Percentiles rank a stretch among this genome's conserved stretches.
These are phyloP conservation scores for Syzygium jambos DNA, from an alignment of 345 rosid genomes.

Conservation along the genomic window DNA sequence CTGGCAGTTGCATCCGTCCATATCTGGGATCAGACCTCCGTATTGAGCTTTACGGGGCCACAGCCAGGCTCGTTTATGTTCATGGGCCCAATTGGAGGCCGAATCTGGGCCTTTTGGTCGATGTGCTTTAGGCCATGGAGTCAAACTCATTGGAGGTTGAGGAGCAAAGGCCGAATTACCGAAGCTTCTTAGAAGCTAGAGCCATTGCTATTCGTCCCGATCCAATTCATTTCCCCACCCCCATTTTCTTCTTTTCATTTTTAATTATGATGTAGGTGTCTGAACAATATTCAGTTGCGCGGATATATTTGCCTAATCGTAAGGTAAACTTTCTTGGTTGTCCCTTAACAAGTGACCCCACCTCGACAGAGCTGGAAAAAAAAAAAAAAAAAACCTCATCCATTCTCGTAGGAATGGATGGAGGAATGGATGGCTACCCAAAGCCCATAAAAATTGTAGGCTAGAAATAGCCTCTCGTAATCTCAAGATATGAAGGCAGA, in stretches of 20 bases:
- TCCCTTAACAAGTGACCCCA: not conserved
- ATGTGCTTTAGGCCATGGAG: too few relatives aligned
- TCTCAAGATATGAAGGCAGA: not conserved
- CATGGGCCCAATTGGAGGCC: too few relatives aligned
- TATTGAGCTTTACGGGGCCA: too few relatives aligned
- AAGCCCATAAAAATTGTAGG: not conserved
- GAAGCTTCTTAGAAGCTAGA: too few relatives aligned
- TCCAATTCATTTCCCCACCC: too few relatives aligned
- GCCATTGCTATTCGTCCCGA: too few relatives aligned
- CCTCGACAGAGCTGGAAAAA: not conserved
- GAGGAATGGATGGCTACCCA: not conserved
- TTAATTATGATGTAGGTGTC: not conserved
- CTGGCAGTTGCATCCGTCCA: too few relatives aligned
- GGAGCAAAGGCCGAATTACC: too few relatives aligned
- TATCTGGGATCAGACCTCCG: too few relatives aligned
- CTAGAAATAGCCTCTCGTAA: not conserved
- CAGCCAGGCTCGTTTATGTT: too few relatives aligned
- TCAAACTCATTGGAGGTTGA: too few relatives aligned
- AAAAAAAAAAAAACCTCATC: not conserved
- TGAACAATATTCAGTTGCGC: not conserved
- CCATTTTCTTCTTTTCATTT: not conserved
- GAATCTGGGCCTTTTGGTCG: too few relatives aligned
- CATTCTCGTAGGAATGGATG: not conserved
- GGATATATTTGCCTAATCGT: not conserved
- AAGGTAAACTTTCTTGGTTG: not conserved